Evolutionary conservation across 208 protist species (phyloP).

Genomic region (Phytomonas sp.): DNA sequence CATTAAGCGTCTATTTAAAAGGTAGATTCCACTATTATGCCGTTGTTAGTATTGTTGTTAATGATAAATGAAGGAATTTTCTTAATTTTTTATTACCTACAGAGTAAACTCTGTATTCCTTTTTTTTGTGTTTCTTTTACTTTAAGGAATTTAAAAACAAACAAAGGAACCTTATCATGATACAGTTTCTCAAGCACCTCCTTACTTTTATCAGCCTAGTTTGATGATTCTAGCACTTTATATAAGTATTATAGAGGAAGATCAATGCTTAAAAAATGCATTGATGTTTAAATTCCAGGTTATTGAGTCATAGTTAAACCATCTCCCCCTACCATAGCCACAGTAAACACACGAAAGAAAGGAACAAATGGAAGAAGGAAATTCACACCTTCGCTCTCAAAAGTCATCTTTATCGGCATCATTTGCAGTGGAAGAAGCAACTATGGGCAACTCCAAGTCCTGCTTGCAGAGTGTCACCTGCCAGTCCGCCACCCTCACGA

Average conservation of each 20-base stretch:
- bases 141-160: background rate
- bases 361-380: background rate
- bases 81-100: conserved; percentile 7
- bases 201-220: background rate
- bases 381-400: background rate
- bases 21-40: background rate
- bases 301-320: background rate
- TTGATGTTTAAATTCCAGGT: background rate
- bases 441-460: conserved; percentile 36
- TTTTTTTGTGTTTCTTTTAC: background rate
- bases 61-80: background rate
- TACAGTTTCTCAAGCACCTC: background rate
- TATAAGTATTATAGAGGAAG: background rate
- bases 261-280: background rate
- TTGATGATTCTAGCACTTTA: background rate
- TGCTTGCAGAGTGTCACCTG: conserved; percentile 52
- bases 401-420: conserved; percentile 11
- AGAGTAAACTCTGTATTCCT: conserved; percentile 4
- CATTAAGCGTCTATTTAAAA: background rate
- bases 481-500: conserved; percentile 57
- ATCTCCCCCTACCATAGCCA: background rate
- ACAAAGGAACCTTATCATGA: background rate
- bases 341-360: background rate
- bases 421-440: conserved; percentile 11
- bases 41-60: background rate